Evolutionary conservation across 345 rosid species (phyloP).

Genomic region (Pelargonium nanum): DNA sequence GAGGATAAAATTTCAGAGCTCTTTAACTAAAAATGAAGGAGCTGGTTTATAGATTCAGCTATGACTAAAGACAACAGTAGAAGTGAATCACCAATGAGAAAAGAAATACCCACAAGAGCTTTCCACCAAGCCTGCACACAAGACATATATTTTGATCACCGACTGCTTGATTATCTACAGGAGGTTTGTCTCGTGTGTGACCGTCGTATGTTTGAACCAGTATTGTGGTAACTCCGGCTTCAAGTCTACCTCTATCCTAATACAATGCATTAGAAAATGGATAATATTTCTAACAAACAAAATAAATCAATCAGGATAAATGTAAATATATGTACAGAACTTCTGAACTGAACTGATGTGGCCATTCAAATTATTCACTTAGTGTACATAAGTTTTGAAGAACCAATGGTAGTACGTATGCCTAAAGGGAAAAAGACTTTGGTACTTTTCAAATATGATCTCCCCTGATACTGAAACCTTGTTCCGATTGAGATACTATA

Average conservation of each 20-base stretch:
- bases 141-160: conserved; percentile 19
- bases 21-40: not conserved
- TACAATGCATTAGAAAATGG: conserved; percentile 28
- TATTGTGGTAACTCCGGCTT: conserved; percentile 20
- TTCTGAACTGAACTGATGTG: not conserved
- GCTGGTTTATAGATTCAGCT: not conserved
- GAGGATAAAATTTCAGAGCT: not conserved
- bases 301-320: not conserved
- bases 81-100: conserved; percentile 3
- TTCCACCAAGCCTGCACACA: conserved; percentile 39
- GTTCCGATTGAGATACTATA: too few relatives aligned
- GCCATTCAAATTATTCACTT: not conserved
- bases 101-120: conserved; percentile 34
- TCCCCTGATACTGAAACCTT: too few relatives aligned
- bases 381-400: not conserved
- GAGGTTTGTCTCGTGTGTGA: conserved; percentile 17
- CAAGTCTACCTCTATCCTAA: conserved; percentile 52
- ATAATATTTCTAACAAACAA: not conserved
- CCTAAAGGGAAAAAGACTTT: too few relatives aligned
- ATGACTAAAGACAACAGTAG: not conserved
- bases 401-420: too few relatives aligned
- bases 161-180: conserved; percentile 10
- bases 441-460: too few relatives aligned
- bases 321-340: too few relatives aligned
- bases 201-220: conserved; percentile 18